Conservation (phyloP, 176 grass and related monocot genomes). For the Carex scoparia region DNA sequence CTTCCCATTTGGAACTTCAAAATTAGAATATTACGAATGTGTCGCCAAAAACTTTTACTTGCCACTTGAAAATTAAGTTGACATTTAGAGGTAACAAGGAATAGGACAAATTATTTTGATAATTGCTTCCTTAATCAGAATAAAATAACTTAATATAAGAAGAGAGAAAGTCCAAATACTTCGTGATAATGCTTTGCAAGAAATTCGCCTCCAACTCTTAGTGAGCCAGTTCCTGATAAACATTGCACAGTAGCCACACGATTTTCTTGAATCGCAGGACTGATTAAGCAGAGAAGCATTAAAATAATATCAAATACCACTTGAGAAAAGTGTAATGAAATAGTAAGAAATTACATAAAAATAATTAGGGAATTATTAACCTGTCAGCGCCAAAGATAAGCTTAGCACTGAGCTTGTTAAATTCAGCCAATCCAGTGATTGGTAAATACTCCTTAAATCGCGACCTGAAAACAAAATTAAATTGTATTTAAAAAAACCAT, state of each 20-base stretch:
- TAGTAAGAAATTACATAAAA: neutral
- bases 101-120: neutral
- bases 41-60: neutral
- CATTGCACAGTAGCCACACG: conserved; percentile 83
- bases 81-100: neutral
- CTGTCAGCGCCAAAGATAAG: conserved; percentile 94
- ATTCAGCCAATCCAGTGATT: conserved; percentile 87
- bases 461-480: conserved; percentile 37
- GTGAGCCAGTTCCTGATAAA: conserved; percentile 89
- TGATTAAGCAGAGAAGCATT: conserved; percentile 9
- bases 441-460: conserved; percentile 90
- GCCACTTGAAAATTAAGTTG: neutral
- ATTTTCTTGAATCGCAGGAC: conserved; percentile 83
- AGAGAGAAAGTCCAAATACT: conserved; percentile 31
- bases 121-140: neutral
- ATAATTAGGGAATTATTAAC: conserved; percentile 31
- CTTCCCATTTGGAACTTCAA: neutral
- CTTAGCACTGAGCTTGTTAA: conserved; percentile 94
- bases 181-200: conserved; percentile 93
- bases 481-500: conserved; percentile 9
- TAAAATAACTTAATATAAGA: neutral
- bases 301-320: neutral
- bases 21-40: neutral
- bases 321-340: neutral
- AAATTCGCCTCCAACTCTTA: conserved; percentile 92